Evolutionary conservation across 331 rosid species (phyloP).

Genomic region (Pyracantha coccinea): DNA sequence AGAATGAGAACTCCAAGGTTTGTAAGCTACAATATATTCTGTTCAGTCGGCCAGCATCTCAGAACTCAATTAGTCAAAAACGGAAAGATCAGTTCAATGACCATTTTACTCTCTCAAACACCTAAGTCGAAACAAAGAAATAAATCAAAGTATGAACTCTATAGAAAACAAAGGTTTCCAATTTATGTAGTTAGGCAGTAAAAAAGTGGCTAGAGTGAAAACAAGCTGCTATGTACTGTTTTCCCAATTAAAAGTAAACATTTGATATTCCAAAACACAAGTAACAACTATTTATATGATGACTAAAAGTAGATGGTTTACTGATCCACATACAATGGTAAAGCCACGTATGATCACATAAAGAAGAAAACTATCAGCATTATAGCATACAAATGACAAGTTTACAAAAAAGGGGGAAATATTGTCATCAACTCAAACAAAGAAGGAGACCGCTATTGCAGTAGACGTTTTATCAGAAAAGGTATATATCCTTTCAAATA

Average conservation of each 20-base stretch:
- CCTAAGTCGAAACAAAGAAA: background rate
- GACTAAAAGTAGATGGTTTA: background rate
- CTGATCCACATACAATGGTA: background rate
- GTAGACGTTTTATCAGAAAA: constrained; percentile 12
- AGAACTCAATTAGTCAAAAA: background rate
- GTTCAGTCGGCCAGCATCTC: background rate
- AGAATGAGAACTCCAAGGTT: background rate
- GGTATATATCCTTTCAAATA: constrained; percentile 27
- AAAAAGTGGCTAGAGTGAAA: background rate
- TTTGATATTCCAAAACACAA: background rate
- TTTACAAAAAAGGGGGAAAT: background rate
- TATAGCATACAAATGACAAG: background rate
- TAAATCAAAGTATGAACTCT: background rate
- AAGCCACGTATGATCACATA: background rate
- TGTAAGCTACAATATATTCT: background rate
- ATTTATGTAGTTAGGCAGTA: background rate
- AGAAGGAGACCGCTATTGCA: background rate
- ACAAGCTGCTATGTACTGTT: no score
- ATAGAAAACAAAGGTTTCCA: background rate
- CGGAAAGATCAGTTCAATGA: background rate
- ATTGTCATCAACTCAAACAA: background rate
- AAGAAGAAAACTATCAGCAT: background rate
- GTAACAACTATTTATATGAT: background rate
- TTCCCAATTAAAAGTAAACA: background rate
- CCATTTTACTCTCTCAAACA: background rate